Percentiles rank a stretch among this genome's conserved stretches.
phyloP scores from a whole-genome alignment of 75 land plant species.

The Pinus taeda region DNA sequence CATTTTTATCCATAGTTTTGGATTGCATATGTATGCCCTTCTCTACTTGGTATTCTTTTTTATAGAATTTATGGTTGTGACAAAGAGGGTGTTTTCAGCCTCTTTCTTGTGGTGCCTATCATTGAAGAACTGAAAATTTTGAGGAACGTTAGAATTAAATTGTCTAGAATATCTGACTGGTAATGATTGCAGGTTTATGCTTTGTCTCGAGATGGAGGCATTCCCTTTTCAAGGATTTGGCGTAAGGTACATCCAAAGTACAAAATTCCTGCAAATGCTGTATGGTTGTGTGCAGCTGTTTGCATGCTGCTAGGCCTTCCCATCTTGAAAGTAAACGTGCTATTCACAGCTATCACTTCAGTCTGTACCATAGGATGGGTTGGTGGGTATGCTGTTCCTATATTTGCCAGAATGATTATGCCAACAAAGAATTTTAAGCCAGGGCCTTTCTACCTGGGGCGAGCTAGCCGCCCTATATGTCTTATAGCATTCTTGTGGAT shows the following conservation, averaged over 20 bases:
- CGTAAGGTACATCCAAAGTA: slow-evolving; percentile 64
- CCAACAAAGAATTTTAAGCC: slow-evolving; percentile 54
- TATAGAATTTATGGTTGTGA: slow-evolving; percentile 1
- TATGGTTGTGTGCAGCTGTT: slow-evolving; percentile 78
- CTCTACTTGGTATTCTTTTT: not conserved
- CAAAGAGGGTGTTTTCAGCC: not conserved
- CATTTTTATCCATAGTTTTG: not conserved
- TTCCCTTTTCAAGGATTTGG: slow-evolving; percentile 76
- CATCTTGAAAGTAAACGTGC: slow-evolving; percentile 70
- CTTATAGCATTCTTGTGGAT: slow-evolving; percentile 84
- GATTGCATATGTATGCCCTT: not conserved
- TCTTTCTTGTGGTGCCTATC: not conserved
- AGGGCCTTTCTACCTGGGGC: slow-evolving; percentile 78
- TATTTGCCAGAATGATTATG: slow-evolving; percentile 85
- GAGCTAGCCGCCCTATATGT: slow-evolving; percentile 66
- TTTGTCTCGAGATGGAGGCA: slow-evolving; percentile 76
- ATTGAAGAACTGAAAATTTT: not conserved
- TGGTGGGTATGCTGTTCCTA: slow-evolving; percentile 93
- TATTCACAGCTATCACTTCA: slow-evolving; percentile 92
- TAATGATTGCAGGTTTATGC: slow-evolving; percentile 69
- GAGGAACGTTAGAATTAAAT: not conserved
- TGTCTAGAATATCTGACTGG: no score
- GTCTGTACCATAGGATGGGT: slow-evolving; percentile 93
- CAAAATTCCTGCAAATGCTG: slow-evolving; percentile 87
- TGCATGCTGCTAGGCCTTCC: slow-evolving; percentile 81